phyloP scores from a whole-genome alignment of 768 basidiomycete species.

The Boletellus emodensis region DNA sequence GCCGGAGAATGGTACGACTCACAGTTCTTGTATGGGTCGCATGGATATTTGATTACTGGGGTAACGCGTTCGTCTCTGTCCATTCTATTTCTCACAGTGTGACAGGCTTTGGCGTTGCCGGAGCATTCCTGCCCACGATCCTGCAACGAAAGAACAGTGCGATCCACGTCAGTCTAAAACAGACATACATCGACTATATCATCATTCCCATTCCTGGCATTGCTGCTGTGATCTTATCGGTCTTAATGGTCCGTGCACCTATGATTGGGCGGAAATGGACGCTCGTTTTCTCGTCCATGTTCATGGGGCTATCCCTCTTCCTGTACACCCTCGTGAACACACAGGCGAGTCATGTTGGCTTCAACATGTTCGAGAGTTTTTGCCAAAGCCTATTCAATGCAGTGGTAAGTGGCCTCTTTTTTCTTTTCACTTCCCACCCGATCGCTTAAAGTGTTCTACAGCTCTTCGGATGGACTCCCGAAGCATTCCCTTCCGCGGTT shows the following conservation, averaged over 20 bases:
- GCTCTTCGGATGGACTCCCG: constrained; percentile 17
- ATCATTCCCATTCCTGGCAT: constrained; percentile 7
- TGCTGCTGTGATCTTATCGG: not conserved
- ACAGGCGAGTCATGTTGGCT: constrained; percentile 8
- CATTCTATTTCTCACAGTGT: not conserved
- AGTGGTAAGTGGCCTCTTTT: not conserved
- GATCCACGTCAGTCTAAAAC: constrained; percentile 1
- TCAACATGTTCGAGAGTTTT: constrained; percentile 9
- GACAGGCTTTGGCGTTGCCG: constrained; percentile 3
- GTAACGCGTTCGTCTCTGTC: not conserved
- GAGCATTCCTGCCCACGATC: constrained; percentile 7
- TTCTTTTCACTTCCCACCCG: too few species aligned
- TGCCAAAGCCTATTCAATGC: constrained; percentile 9
- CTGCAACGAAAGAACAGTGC: constrained; percentile 12
- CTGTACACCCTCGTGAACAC: constrained; percentile 10
- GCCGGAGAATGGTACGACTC: constrained; percentile 10
- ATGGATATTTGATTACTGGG: constrained; percentile 15
- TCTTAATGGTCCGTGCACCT: constrained; percentile 13
- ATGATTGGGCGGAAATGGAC: constrained; percentile 16
- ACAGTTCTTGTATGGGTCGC: constrained; percentile 10
- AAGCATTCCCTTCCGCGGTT: constrained; percentile 13
- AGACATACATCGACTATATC: constrained; percentile 13
- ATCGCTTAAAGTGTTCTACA: not conserved
- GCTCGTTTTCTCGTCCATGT: constrained; percentile 12
- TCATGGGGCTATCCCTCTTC: constrained; percentile 4